Base-by-base conservation (phyloP, 2,329 filamentous ascomycete genomes). In the Monilinia aucupariae region DNA sequence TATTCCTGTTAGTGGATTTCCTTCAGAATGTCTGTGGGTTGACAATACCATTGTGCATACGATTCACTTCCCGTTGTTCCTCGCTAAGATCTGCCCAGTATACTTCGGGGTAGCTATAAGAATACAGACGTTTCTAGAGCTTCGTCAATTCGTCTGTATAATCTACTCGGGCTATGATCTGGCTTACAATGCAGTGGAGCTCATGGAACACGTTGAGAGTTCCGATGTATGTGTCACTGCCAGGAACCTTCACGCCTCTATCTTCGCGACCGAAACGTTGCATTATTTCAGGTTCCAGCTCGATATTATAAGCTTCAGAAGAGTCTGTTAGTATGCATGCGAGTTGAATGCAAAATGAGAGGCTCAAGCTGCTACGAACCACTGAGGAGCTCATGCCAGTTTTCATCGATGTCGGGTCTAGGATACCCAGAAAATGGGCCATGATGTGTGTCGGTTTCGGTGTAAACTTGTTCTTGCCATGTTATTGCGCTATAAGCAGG, bases 361-460 rank as follows among this genome's bases (percentile, higher is more conserved):
- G n/a, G n/a, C n/a, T n/a, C n/a, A 20, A 6, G 12, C 30, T 53
- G 22, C 6, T 30, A 53, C 50, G 20, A 7, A 53, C 32, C 32
- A 10, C 17, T 53, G 4, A 53, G 30, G 20, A 53, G 50, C 32
- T 53, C 50, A 37, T 53, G 50, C 50, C 20, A 53, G 32, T 53
- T 53, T 20, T 53, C 7, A 37, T 53, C 50, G 22, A 53, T 15
- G 30, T 53, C 50, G 13, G 50, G 20, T 53, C 50, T 30, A 53
- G 30, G 50, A 53, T 53, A 53, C n/a, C 50, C 20, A 22, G 32
- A 53, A 37, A 53, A 53, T 53, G 32, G 50, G n/a, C 27, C 50
- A 37, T 53, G 50, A 20, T n/a, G 20, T 37, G 30, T n/a, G 25
- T 53, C 30, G 22, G 20, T 53, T 37, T 53, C 50, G 30, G 10